Percentiles rank a stretch among this genome's conserved stretches.
phyloP scores from a whole-genome alignment of 1,284 basidiomycete species.

The Puccinia novopanici region DNA sequence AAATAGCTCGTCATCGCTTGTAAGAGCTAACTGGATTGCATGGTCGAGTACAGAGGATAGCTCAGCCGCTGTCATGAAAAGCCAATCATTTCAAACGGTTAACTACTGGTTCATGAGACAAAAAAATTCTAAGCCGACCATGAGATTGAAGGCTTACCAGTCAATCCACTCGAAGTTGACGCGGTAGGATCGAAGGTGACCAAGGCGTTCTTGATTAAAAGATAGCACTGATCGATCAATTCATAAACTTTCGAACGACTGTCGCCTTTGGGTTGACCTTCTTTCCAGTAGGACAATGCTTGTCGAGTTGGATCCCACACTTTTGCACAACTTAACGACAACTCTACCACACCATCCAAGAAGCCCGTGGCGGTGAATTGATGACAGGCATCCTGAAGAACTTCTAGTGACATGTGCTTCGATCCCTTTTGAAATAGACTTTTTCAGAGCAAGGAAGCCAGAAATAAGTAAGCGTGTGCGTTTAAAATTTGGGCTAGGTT shows the following conservation, averaged over 20 bases:
- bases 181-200: conserved; percentile 71
- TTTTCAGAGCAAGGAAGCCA: neutral
- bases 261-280: conserved; percentile 68
- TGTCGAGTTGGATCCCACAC: conserved; percentile 75
- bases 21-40: conserved; percentile 79
- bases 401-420: conserved; percentile 77
- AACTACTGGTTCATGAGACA: conserved; percentile 53
- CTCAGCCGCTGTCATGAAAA: conserved; percentile 61
- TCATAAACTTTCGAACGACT: conserved; percentile 67
- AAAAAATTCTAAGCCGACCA: conserved; percentile 57
- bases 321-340: conserved; percentile 81
- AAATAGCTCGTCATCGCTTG: conserved; percentile 85
- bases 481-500: conserved; percentile 51
- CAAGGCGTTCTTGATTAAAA: conserved; percentile 77
- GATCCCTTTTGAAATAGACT: conserved; percentile 86
- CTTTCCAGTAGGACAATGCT: conserved; percentile 76
- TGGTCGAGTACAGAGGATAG: conserved; percentile 70
- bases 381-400: conserved; percentile 77
- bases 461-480: conserved; percentile 45
- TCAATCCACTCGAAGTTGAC: conserved; percentile 55
- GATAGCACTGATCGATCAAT: conserved; percentile 74
- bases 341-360: conserved; percentile 75
- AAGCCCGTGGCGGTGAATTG: conserved; percentile 83
- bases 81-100: conserved; percentile 55
- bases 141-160: conserved; percentile 52